phyloP scores from a whole-genome alignment of 176 grass and related monocot genomes.

The Rhynchospora pubera region DNA sequence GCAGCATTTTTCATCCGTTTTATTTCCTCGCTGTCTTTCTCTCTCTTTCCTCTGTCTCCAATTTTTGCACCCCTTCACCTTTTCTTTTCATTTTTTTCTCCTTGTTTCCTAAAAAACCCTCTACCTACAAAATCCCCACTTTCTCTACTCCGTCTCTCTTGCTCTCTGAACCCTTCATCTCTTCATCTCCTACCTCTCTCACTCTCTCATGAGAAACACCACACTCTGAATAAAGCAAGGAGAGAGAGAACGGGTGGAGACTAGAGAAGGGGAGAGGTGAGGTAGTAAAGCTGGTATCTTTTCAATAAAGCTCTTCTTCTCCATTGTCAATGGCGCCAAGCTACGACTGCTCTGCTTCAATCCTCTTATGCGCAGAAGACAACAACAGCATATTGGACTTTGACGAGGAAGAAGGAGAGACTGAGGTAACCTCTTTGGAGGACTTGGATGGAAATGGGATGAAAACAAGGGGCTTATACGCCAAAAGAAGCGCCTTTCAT shows the following conservation, averaged over 20 bases:
- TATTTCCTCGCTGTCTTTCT: background rate
- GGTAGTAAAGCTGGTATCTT: background rate
- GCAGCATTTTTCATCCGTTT: constrained; percentile 20
- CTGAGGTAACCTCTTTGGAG: background rate
- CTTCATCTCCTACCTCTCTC: background rate
- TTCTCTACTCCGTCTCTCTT: background rate
- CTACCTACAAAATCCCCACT: constrained; percentile 22
- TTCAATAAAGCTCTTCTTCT: background rate
- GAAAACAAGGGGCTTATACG: background rate
- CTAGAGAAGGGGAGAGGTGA: background rate
- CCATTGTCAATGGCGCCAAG: constrained; percentile 44
- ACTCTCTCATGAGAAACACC: constrained; percentile 23
- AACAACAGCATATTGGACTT: constrained; percentile 56
- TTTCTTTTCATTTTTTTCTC: constrained; percentile 16
- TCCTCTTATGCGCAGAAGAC: constrained; percentile 86
- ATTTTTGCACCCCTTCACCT: constrained; percentile 26
- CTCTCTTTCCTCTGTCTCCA: constrained; percentile 24
- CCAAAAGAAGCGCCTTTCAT: constrained; percentile 25
- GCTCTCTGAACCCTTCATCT: background rate
- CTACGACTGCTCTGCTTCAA: constrained; percentile 53
- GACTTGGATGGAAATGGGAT: constrained; percentile 7
- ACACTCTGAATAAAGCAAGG: constrained; percentile 13
- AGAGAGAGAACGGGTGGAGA: constrained; percentile 10
- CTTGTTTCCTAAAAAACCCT: constrained; percentile 42
- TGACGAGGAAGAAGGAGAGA: constrained; percentile 33